A percentile compares a stretch with the other conserved stretches of the same genome.
Conservation (phyloP, 2,329 filamentous ascomycete genomes). For the Berkeleyomyces basicola region DNA sequence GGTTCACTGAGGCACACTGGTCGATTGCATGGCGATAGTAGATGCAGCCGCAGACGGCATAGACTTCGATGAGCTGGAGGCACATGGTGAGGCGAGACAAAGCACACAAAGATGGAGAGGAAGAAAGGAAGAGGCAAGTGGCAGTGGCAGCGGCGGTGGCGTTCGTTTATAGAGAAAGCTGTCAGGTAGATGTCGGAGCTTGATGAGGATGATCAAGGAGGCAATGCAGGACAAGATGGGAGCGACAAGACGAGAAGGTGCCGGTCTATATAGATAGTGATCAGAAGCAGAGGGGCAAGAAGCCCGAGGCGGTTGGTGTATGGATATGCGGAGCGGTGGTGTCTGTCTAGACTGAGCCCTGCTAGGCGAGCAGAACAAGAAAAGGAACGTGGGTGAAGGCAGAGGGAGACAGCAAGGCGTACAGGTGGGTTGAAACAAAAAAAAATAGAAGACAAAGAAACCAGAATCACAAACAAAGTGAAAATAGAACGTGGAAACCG, state of each 20-base stretch:
- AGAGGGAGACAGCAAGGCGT: background rate
- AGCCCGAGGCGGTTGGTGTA: background rate
- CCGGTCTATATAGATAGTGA: background rate
- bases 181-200: background rate
- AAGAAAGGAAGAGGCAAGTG: background rate
- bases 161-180: background rate
- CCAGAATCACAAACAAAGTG: background rate
- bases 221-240: background rate
- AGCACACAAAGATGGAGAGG: background rate
- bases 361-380: background rate
- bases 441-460: background rate
- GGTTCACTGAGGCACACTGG: constrained; percentile 59
- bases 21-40: constrained; percentile 82
- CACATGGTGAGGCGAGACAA: constrained; percentile 45
- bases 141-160: constrained; percentile 4
- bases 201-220: background rate
- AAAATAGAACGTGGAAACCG: background rate
- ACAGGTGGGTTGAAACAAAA: background rate
- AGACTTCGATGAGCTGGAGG: constrained; percentile 71
- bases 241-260: background rate
- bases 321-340: background rate
- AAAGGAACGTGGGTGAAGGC: background rate
- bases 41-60: constrained; percentile 71
- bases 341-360: background rate
- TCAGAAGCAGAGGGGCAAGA: background rate